A percentile compares a stretch with the other conserved stretches of the same genome.
Conservation (phyloP, 371 early-diverging fungal genomes). For the Apophysomyces elegans region DNA sequence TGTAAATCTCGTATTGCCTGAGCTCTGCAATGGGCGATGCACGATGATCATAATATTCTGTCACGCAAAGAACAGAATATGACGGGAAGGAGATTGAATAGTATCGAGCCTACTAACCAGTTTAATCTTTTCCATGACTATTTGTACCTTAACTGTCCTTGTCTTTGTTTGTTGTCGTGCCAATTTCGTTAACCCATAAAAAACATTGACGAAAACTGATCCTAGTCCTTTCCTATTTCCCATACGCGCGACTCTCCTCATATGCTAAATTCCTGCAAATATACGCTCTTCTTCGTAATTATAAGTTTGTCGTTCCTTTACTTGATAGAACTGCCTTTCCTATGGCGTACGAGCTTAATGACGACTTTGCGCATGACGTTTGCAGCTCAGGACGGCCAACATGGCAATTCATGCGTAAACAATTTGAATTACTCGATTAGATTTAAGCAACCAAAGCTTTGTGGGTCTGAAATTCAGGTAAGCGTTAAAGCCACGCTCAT, state of each 20-base stretch:
- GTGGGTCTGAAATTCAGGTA: conserved; percentile 1
- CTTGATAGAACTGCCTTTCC: background rate
- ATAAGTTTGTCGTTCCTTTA: background rate
- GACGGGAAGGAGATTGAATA: no score
- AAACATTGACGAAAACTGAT: no score
- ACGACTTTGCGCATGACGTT: background rate
- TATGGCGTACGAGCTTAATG: background rate
- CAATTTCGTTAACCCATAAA: no score
- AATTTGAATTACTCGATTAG: background rate
- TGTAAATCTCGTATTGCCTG: background rate
- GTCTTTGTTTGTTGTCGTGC: no score
- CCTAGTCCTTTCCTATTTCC: background rate
- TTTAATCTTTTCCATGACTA: no score
- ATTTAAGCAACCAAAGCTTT: background rate
- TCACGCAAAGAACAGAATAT: no score
- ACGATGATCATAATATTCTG: no score
- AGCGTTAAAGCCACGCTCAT: background rate
- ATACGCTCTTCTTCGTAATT: background rate
- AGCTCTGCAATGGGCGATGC: no score
- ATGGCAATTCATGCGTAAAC: background rate
- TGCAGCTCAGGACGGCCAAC: background rate
- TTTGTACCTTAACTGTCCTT: no score
- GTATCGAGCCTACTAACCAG: no score
- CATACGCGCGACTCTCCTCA: background rate
- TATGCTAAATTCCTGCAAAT: background rate